A percentile compares a stretch with the other conserved stretches of the same genome.
Evolutionary conservation across 176 grass and related monocot genomes (phyloP).

Genomic region (Carex parvula): DNA sequence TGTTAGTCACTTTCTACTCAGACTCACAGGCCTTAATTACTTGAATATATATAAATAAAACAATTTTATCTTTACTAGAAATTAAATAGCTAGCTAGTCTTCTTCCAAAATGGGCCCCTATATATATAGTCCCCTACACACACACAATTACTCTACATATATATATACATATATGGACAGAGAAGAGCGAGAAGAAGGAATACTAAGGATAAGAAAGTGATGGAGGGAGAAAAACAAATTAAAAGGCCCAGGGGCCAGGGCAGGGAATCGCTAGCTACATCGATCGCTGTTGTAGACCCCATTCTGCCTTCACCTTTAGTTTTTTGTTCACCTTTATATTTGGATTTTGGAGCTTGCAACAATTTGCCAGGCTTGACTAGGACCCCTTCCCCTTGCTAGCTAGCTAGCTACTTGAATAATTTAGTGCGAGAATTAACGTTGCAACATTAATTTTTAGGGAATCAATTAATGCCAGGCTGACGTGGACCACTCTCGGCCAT

Average conservation of each 20-base stretch:
- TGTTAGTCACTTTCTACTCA: slow-evolving; percentile 32
- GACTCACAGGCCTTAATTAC: neutral
- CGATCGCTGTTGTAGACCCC: neutral
- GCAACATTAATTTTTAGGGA: neutral
- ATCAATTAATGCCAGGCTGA: slow-evolving; percentile 29
- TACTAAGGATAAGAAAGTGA: slow-evolving; percentile 29
- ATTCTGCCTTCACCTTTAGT: neutral
- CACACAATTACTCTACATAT: neutral
- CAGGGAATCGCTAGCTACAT: slow-evolving; percentile 1
- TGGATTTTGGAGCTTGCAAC: slow-evolving; percentile 11
- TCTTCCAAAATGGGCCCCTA: slow-evolving; percentile 7
- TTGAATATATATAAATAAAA: slow-evolving; percentile 3
- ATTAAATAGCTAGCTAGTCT: neutral
- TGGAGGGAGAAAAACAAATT: slow-evolving; percentile 18
- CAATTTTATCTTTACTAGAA: slow-evolving; percentile 2
- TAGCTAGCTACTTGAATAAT: slow-evolving; percentile 4
- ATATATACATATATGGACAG: neutral
- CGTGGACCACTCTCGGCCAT: slow-evolving; percentile 18
- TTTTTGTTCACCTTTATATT: slow-evolving; percentile 10
- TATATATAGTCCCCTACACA: too few relatives aligned
- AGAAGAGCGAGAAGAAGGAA: neutral
- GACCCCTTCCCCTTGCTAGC: slow-evolving; percentile 2
- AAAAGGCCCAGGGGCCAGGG: neutral
- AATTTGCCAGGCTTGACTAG: slow-evolving; percentile 25
- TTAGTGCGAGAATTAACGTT: neutral